These are phyloP conservation scores for Trichoderma erinaceum DNA, from an alignment of 495 filamentous ascomycete species.

Conservation along the genomic window DNA sequence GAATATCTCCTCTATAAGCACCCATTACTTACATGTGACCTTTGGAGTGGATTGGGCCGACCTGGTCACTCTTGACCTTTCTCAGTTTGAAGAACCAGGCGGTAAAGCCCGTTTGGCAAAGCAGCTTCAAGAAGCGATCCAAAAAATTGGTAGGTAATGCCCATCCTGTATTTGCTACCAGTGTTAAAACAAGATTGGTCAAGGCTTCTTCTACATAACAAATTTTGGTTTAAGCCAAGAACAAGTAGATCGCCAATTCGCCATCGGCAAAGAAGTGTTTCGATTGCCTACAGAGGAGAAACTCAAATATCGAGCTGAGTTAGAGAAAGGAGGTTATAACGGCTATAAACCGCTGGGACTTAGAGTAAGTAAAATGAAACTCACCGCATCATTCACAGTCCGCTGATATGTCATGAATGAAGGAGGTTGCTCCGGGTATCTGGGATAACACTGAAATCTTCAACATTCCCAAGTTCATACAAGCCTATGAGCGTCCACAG, in stretches of 20 bases:
- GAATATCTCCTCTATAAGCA: not conserved
- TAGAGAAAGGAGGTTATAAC: slow-evolving; percentile 29
- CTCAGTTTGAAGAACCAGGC: slow-evolving; percentile 45
- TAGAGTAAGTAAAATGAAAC: slow-evolving; percentile 18
- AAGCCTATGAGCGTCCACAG: slow-evolving; percentile 29
- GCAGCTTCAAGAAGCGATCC: slow-evolving; percentile 52
- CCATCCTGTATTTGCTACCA: not conserved
- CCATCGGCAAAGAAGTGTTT: slow-evolving; percentile 51
- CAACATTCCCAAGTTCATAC: slow-evolving; percentile 46
- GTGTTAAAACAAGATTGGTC: not conserved
- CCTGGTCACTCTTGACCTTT: slow-evolving; percentile 50
- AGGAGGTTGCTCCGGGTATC: slow-evolving; percentile 35
- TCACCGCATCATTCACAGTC: slow-evolving; percentile 8
- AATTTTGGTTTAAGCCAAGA: slow-evolving; percentile 54
- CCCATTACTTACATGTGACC: not conserved
- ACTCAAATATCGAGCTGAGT: slow-evolving; percentile 27
- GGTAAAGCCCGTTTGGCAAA: slow-evolving; percentile 50
- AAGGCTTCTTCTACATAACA: slow-evolving; percentile 53
- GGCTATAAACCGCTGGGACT: slow-evolving; percentile 27
- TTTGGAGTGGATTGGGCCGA: slow-evolving; percentile 49
- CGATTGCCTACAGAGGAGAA: slow-evolving; percentile 47
- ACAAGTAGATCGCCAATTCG: slow-evolving; percentile 54
- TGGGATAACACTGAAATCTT: slow-evolving; percentile 47
- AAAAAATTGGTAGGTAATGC: slow-evolving; percentile 41
- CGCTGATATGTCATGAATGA: slow-evolving; percentile 20